Evolutionary conservation across 495 filamentous ascomycete genomes (phyloP).

Genomic region (Penicillium verhagenii): DNA sequence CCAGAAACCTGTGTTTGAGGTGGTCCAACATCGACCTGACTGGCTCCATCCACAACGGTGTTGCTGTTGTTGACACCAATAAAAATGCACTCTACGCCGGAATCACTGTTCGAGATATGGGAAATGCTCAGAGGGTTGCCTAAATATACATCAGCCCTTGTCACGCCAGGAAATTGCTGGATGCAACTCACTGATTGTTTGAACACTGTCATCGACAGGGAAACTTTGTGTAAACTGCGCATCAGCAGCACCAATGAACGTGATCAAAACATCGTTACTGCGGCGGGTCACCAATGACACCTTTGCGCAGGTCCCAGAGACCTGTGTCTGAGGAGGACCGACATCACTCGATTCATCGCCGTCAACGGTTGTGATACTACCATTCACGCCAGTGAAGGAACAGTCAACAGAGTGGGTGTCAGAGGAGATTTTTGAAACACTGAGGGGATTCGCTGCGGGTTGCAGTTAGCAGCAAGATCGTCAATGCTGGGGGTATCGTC

Average conservation of each 20-base stretch:
- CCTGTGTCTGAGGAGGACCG: slow-evolving; percentile 39
- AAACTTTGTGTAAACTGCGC: slow-evolving; percentile 16
- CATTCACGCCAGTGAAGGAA: slow-evolving; percentile 27
- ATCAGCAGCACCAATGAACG: slow-evolving; percentile 20
- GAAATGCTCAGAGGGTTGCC: neutral
- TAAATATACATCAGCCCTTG: neutral
- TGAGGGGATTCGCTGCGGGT: slow-evolving; percentile 23
- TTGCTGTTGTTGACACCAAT: neutral
- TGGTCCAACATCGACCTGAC: neutral
- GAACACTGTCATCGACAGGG: slow-evolving; percentile 4
- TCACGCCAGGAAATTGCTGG: neutral
- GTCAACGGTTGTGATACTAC: slow-evolving; percentile 22
- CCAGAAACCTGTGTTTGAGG: neutral
- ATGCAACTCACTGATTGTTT: slow-evolving; percentile 17
- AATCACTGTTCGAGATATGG: neutral
- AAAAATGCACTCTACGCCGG: neutral
- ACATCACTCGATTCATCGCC: slow-evolving; percentile 24
- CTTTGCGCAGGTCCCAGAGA: slow-evolving; percentile 29
- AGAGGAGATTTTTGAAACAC: slow-evolving; percentile 27
- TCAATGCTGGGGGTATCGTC: neutral
- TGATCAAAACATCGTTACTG: slow-evolving; percentile 4
- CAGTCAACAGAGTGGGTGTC: slow-evolving; percentile 9
- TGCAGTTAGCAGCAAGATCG: slow-evolving; percentile 2
- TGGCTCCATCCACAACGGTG: neutral
- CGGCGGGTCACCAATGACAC: neutral